Evolutionary conservation across 768 basidiomycete genomes (phyloP), one percentile per base, ranked within the genome.

Genomic region (Roridomyces roridus): DNA sequence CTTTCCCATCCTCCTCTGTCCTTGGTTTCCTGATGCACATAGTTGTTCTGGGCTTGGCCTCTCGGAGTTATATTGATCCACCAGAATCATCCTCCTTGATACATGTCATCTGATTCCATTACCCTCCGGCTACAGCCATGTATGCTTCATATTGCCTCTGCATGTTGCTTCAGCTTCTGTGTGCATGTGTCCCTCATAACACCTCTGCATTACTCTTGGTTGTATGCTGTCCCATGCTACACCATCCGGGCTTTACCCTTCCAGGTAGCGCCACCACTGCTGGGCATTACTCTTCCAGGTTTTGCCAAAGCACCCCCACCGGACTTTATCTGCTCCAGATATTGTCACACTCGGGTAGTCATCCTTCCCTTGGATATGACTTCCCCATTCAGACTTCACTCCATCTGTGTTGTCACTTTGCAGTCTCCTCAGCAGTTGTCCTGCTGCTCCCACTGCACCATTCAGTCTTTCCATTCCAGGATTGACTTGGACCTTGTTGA

Each of bases 131-230:
- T 31, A 35, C 34, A 44, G 51, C 51, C 20, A 44, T 52, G 51
- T 52, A 52, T 24, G 42, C 51, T 43, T 52, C 51, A 43, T 25
- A 52, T n/a, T 44, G 51, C 51, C 51, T 52, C 42, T 52, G 37
- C 41, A 52, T 52, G 31, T 36, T 41, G 43, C 46, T 36, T 40
- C 52, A 18, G 36, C 52, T 44, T 46, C 37, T 26, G 52, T 37
- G 39, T 54, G 6, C 34, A 37, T 28, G 21, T 54, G 24, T 40
- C 52, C 35, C 31, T 46, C 20, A 46, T 53, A 35, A 23, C 43
- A 54, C 52, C 52, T 45, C 44, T 54, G 43, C 20, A 46, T 54
- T 54, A 31, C 44, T 20, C 49, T 17, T 23, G n/a, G 40, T 45
- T n/a, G 44, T 46, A 46, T 37, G 41, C 37, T 42, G 14, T 26